phyloP scores from a whole-genome alignment of 305 asterid species.

The Solanum chacoense region DNA sequence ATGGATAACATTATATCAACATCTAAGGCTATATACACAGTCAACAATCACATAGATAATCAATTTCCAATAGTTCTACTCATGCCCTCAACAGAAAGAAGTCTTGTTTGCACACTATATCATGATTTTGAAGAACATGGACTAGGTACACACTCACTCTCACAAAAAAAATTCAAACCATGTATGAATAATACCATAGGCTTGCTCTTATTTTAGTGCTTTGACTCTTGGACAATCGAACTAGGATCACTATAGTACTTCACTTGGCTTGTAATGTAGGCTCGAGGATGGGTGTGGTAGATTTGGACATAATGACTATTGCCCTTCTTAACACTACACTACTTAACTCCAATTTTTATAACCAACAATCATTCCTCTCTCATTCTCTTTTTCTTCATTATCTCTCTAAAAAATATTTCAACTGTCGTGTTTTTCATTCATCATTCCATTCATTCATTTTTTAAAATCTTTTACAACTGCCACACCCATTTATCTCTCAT shows the following conservation, averaged over 20 bases:
- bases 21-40: neutral
- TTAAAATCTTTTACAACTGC: neutral
- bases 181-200: neutral
- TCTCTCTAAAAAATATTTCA: neutral
- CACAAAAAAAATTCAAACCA: neutral
- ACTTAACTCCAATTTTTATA: neutral
- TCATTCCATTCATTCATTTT: no score
- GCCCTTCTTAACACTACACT: neutral
- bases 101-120: neutral
- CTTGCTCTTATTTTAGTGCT: neutral
- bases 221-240: neutral
- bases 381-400: neutral
- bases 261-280: neutral
- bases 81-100: neutral
- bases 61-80: neutral
- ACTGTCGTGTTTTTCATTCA: neutral
- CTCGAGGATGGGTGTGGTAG: neutral
- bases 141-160: neutral
- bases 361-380: neutral
- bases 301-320: neutral
- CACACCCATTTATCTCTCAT: neutral
- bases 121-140: neutral
- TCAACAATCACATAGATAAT: neutral
- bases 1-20: neutral
- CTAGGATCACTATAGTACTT: neutral